Evolutionary conservation across 352 stramenopile species (phyloP), one percentile per base, ranked within the genome.

Genomic region (Globisporangium perplexum): DNA sequence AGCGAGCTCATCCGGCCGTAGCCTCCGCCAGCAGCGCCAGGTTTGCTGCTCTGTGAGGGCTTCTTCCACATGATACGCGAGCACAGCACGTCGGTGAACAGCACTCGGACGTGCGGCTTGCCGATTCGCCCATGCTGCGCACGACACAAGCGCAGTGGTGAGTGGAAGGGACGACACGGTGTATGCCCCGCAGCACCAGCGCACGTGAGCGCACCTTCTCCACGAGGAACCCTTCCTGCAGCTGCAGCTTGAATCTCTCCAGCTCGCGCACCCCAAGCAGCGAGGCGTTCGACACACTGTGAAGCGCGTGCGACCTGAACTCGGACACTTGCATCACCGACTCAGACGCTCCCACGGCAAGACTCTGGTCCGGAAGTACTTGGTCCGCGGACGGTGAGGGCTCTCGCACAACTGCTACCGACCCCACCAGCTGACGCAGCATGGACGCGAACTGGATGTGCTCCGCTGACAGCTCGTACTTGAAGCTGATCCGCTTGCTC

Each of bases 31-130:
- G 36, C 11, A 33, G 35, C 28, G 10, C 18, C 17, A 22, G 8
- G 49, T 35, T 30, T 12, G 50, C 3, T 30, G 20, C 0, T 22
- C 35, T 52, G 57, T 15, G 54, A 50, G 1, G 68, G 66, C 23
- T 77, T 81, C 48, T 60, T 66, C 71, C 69, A 77, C 63, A 76
- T 63, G 5, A 81, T 52, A 30, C 64, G 56, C 0, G 60, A 66
- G 38, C 69, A 72, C n/a, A 61, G 17, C 4, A 59, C 41, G 31
- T 81, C 64, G 4, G 56, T 65, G 53, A 67, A 76, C n/a, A 81
- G 48, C 39, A 74, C 14, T 33, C 70, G 65, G 0, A 57, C n/a
- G 42, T 81, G 69, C 3, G 71, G 66, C 35, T 74, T 78, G n/a
- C 30, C 71, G 15, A 65, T 60, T 7, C 66, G 51, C 8, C 71